Evolutionary conservation across 345 rosid species (phyloP), one percentile per base, ranked within the genome.

Genomic region (Excoecaria agallocha): DNA sequence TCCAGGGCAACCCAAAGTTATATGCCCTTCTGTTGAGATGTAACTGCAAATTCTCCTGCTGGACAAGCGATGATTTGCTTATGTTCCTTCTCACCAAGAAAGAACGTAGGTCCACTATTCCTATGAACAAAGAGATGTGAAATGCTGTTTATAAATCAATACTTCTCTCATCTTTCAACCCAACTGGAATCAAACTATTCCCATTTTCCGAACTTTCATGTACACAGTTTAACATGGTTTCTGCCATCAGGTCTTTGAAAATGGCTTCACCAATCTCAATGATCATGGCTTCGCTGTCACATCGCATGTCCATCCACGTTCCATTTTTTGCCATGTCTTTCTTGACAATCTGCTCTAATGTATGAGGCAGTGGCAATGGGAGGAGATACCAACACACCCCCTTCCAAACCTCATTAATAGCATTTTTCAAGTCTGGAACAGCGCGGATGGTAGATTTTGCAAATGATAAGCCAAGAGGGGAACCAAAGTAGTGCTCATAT

Each of bases 311-410:
- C 91, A 90, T 89, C 98, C 97, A 94, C 8, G 57, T 76, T 73
- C 90, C 86, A 16, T 61, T 58, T 63, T 82, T 86, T 15, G 87
- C 80, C 89, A 94, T 52, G 83, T 89, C 98, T 83, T 92, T 94
- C 49, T 58, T 67, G 48, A 90, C 89, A 63, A 93, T 83, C 74
- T 88, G 97, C 65, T 92, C 95, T 72, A 94, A 62, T 16, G 93
- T 85, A 70, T 55, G 89, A 63, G 97, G 97, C 66, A 86, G 66
- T 15, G 97, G 88, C 52, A 86, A 74, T 7, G 92, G 92, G 57
- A 84, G 79, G 67, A 91, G 88, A 81, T 92, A 86, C 96, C 96
- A 90, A 30, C 82, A 74, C 68, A 91, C 89, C 76, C 85, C 90
- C 72, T 87, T 84, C 84, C 88, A 89, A 45, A 92, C 89, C 81